Conservation (phyloP, 257 asterid species). For the Solanum rostratum region DNA sequence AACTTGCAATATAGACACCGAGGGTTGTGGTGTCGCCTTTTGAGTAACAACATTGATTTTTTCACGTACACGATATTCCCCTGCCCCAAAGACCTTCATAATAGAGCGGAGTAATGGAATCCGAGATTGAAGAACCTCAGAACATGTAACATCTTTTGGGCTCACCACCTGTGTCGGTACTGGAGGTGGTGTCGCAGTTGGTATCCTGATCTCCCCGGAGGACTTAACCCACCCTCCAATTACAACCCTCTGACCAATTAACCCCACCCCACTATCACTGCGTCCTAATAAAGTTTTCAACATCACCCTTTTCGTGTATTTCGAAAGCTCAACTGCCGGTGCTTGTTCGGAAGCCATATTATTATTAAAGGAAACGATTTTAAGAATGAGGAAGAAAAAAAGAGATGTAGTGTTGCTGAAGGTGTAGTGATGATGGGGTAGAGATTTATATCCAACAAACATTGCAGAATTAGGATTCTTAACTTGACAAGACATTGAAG, state of each 20-base stretch:
- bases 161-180: neutral
- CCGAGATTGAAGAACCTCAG: conserved; percentile 47
- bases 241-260: conserved; percentile 48
- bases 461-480: conserved; percentile 26
- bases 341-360: conserved; percentile 46
- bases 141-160: conserved; percentile 45
- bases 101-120: conserved; percentile 50
- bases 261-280: conserved; percentile 40
- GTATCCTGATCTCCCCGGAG: conserved; percentile 56
- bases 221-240: conserved; percentile 93
- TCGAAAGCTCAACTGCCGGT: conserved; percentile 19
- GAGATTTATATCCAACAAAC: conserved; percentile 6
- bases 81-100: conserved; percentile 45
- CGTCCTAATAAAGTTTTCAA: conserved; percentile 41
- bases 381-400: neutral
- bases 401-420: neutral
- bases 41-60: conserved; percentile 34
- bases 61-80: conserved; percentile 33
- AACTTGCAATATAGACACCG: conserved; percentile 44
- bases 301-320: conserved; percentile 50
- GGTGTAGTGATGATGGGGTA: conserved; percentile 5
- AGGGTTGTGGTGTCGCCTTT: conserved; percentile 37
- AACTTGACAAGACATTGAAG: conserved; percentile 38
- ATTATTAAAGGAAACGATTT: neutral
- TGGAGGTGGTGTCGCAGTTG: conserved; percentile 2